phyloP scores from a whole-genome alignment of 202 grass and related monocot species.

The Bolboschoenoplectus hybrid region DNA sequence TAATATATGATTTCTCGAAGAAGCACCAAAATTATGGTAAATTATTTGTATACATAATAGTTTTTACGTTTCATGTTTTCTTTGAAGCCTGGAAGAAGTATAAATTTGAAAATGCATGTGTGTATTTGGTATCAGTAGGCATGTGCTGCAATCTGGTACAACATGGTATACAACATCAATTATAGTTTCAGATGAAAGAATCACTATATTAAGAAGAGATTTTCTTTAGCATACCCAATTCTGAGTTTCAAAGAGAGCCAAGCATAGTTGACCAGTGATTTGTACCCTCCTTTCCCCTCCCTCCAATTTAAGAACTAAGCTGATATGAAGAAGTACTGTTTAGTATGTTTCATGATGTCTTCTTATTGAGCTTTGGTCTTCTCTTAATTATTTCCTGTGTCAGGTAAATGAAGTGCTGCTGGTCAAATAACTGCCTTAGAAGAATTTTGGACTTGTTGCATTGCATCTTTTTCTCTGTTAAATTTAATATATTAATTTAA shows the following conservation, averaged over 20 bases:
- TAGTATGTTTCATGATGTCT: background rate
- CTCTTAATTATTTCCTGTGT: conserved; percentile 9
- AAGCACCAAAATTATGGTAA: conserved; percentile 95
- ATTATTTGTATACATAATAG: conserved; percentile 24
- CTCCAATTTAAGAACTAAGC: background rate
- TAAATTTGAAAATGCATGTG: background rate
- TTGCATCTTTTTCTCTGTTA: background rate
- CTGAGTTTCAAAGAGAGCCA: background rate
- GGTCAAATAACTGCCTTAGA: background rate
- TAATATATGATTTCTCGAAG: conserved; percentile 80
- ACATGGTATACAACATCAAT: background rate
- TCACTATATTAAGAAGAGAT: background rate
- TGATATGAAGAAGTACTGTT: conserved; percentile 1
- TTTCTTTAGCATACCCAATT: conserved; percentile 4
- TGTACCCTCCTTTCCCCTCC: too few species aligned
- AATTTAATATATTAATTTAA: background rate
- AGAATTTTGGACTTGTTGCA: background rate
- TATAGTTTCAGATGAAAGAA: background rate
- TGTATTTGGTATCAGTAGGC: background rate
- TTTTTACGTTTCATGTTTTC: conserved; percentile 25
- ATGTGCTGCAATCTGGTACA: conserved; percentile 12
- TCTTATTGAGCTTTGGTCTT: background rate
- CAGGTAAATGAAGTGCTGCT: conserved; percentile 34
- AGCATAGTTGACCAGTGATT: background rate
- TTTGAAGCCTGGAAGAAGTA: background rate